Evolutionary conservation across 2,329 filamentous ascomycete genomes (phyloP).

Genomic region (Ramichloridium luteum): DNA sequence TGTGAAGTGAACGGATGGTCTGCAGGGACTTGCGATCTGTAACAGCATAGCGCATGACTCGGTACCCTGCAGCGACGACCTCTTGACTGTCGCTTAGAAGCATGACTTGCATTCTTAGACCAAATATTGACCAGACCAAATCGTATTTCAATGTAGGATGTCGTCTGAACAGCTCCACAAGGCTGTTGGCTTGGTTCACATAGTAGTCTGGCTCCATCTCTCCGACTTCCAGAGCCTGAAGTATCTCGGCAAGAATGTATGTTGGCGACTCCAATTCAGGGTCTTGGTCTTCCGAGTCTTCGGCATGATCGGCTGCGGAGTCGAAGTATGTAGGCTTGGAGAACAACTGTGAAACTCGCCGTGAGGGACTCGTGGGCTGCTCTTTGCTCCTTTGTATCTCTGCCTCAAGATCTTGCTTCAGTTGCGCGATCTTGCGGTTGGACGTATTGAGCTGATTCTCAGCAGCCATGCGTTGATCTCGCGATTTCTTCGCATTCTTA

Average conservation of each 20-base stretch:
- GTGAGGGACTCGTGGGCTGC: constrained; percentile 31
- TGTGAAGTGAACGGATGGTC: constrained; percentile 77
- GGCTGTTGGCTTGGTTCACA: constrained; percentile 76
- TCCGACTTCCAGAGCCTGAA: constrained; percentile 78
- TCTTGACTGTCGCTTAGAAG: constrained; percentile 90
- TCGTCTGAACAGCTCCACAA: constrained; percentile 93
- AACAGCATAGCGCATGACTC: constrained; percentile 86
- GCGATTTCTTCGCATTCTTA: constrained; percentile 92
- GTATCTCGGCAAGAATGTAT: constrained; percentile 75
- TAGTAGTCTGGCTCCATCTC: constrained; percentile 91
- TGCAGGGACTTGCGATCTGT: constrained; percentile 81
- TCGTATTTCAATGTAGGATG: constrained; percentile 93
- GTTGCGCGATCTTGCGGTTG: constrained; percentile 55
- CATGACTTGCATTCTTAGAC: constrained; percentile 87
- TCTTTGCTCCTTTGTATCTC: constrained; percentile 48
- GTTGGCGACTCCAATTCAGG: constrained; percentile 75
- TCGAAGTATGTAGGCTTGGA: constrained; percentile 36
- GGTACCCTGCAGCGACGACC: constrained; percentile 87
- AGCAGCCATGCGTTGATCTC: constrained; percentile 46
- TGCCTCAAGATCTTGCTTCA: constrained; percentile 47
- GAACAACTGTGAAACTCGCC: constrained; percentile 46
- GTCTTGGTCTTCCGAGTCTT: constrained; percentile 50
- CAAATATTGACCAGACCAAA: constrained; percentile 89
- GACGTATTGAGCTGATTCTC: constrained; percentile 82
- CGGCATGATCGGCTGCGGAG: constrained; percentile 34